A percentile compares a stretch with the other conserved stretches of the same genome.
phyloP scores from a whole-genome alignment of 345 rosid genomes.

The Lepidium didymum region DNA sequence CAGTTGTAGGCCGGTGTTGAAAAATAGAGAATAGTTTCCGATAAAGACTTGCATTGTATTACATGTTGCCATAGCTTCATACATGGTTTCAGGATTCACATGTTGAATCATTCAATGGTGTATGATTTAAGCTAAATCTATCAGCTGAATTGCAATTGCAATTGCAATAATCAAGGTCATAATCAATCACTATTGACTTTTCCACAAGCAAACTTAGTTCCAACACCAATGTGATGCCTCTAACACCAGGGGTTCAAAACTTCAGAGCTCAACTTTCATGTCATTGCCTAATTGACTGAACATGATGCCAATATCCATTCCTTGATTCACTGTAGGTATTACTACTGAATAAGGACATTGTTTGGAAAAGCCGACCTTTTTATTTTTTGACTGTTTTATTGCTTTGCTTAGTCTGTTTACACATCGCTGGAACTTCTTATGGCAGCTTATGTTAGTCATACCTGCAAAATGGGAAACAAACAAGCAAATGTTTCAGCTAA shows the following conservation, averaged over 20 bases:
- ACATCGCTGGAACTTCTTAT: slow-evolving; percentile 76
- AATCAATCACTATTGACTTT: background rate
- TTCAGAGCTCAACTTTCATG: slow-evolving; percentile 53
- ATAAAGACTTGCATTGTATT: too few species aligned
- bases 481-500: background rate
- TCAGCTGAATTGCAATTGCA: slow-evolving; percentile 7
- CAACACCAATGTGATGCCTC: slow-evolving; percentile 8
- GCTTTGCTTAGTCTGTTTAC: slow-evolving; percentile 64
- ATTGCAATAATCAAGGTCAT: background rate
- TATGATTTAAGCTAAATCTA: background rate
- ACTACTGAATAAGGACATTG: slow-evolving; percentile 61
- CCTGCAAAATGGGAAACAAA: slow-evolving; percentile 34
- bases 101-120: background rate
- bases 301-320: slow-evolving; percentile 87
- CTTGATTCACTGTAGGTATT: slow-evolving; percentile 79
- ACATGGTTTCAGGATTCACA: background rate
- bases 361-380: slow-evolving; percentile 55
- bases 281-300: slow-evolving; percentile 57
- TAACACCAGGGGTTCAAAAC: background rate
- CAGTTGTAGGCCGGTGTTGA: too few species aligned
- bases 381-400: slow-evolving; percentile 31
- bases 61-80: background rate
- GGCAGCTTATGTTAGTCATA: slow-evolving; percentile 62
- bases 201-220: background rate
- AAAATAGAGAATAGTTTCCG: too few species aligned